phyloP scores from a whole-genome alignment of 257 asterid genomes.

The Nicotiana tomentosiformis region DNA sequence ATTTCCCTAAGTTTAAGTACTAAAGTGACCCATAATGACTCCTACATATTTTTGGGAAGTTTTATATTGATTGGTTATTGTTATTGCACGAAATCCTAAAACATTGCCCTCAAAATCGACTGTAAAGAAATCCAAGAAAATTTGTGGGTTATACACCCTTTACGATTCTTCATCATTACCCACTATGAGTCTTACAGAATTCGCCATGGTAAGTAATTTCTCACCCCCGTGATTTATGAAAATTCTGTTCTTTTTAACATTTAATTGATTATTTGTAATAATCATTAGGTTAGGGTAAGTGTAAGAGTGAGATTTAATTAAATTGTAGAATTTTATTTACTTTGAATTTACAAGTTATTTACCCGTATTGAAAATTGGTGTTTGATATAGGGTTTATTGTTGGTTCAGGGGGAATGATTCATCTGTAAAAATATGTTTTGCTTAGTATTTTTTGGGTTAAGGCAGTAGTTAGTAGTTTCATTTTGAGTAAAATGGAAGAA shows the following conservation, averaged over 20 bases:
- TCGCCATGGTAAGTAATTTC: constrained; percentile 50
- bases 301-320: neutral
- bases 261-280: neutral
- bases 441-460: neutral
- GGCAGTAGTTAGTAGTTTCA: neutral
- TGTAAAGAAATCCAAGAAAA: neutral
- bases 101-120: neutral
- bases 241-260: neutral
- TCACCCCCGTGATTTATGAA: neutral
- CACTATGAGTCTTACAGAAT: constrained; percentile 48
- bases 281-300: neutral
- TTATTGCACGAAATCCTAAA: neutral
- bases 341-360: neutral
- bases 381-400: neutral
- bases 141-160: neutral
- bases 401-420: neutral
- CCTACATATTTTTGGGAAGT: neutral
- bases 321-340: neutral
- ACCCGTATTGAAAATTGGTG: neutral
- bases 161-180: neutral
- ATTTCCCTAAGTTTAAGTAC: neutral
- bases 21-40: neutral
- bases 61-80: neutral
- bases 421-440: neutral
- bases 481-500: neutral